Conservation (phyloP, 768 basidiomycete genomes). For the Xerocomellus chrysenteron region DNA sequence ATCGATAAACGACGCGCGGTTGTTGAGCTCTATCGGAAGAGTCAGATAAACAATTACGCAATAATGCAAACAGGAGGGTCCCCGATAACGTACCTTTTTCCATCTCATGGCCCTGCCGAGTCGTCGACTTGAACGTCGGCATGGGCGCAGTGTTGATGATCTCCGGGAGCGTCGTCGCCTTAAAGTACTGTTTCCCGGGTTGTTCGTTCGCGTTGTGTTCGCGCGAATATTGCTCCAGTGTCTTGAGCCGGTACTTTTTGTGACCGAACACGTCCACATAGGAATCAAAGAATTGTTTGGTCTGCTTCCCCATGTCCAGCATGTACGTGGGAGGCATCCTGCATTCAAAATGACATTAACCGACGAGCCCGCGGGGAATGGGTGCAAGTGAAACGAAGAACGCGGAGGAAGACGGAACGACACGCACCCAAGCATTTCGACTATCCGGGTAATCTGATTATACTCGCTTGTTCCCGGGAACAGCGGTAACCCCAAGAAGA, state of each 20-base stretch:
- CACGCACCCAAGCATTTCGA: constrained; percentile 93
- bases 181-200: constrained; percentile 99
- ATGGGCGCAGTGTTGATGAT: constrained; percentile 97
- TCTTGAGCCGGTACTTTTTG: constrained; percentile 86
- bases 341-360: constrained; percentile 1
- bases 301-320: constrained; percentile 96
- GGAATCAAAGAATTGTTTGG: constrained; percentile 87
- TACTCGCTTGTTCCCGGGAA: constrained; percentile 99
- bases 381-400: neutral
- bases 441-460: constrained; percentile 94
- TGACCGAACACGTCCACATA: constrained; percentile 71
- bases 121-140: constrained; percentile 74
- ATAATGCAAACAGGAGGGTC: neutral
- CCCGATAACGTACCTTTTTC: constrained; percentile 68
- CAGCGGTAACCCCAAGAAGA: constrained; percentile 92
- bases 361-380: too few relatives aligned
- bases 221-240: constrained; percentile 90
- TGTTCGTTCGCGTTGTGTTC: constrained; percentile 97
- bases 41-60: constrained; percentile 19
- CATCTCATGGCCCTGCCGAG: constrained; percentile 72
- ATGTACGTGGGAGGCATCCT: constrained; percentile 91
- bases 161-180: constrained; percentile 88
- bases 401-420: constrained; percentile 28
- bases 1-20: constrained; percentile 93
- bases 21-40: constrained; percentile 73